phyloP scores from a whole-genome alignment of 2,329 filamentous ascomycete genomes.

The Tolypocladium nubicola region DNA sequence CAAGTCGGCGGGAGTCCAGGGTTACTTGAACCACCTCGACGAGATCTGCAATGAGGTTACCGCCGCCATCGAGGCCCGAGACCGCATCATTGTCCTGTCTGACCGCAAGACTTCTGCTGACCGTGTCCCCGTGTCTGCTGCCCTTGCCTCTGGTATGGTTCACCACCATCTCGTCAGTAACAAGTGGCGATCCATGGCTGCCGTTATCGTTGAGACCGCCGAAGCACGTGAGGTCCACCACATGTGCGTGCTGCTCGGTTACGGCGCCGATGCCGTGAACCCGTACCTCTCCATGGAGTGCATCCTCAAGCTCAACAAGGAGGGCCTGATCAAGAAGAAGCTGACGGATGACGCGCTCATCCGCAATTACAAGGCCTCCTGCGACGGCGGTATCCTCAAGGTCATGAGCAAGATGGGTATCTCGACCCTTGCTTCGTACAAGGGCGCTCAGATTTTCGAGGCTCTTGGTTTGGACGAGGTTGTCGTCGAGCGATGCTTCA shows the following conservation, averaged over 20 bases:
- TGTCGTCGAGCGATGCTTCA: conserved; percentile 91
- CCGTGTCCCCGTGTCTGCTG: conserved; percentile 74
- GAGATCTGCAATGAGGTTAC: conserved; percentile 78
- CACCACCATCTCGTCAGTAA: conserved; percentile 93
- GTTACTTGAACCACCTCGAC: conserved; percentile 81
- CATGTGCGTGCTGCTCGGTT: conserved; percentile 95
- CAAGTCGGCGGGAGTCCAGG: conserved; percentile 70
- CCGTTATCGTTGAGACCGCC: conserved; percentile 81
- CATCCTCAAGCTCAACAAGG: conserved; percentile 91
- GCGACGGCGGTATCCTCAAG: conserved; percentile 91
- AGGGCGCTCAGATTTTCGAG: conserved; percentile 96
- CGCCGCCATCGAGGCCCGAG: conserved; percentile 69
- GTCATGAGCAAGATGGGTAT: conserved; percentile 99
- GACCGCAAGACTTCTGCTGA: conserved; percentile 77
- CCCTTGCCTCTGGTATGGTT: conserved; percentile 84
- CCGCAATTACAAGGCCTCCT: conserved; percentile 93
- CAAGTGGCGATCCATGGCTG: conserved; percentile 86
- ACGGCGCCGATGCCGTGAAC: conserved; percentile 89
- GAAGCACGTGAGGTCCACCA: conserved; percentile 97
- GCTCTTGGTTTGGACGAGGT: conserved; percentile 85
- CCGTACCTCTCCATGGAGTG: conserved; percentile 94
- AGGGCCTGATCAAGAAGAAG: conserved; percentile 87
- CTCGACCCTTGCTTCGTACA: conserved; percentile 90
- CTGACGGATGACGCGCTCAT: conserved; percentile 73
- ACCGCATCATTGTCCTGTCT: conserved; percentile 81